Evolutionary conservation across 495 filamentous ascomycete species (phyloP).

Genomic region (Filosporella fistucella): DNA sequence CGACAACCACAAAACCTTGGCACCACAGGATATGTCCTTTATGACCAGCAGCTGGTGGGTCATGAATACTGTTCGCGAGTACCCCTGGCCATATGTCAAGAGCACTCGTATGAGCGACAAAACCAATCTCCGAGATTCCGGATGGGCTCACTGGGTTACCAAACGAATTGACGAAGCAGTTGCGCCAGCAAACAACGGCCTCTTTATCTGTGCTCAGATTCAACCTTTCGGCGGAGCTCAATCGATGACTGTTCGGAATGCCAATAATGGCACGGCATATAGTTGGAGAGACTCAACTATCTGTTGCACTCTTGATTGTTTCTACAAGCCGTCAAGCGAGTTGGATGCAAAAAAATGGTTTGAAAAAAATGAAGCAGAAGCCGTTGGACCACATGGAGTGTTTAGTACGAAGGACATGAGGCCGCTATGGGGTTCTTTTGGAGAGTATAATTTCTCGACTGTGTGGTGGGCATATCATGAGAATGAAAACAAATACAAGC

Average conservation of each 20-base stretch:
- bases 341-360: constrained; percentile 35
- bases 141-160: constrained; percentile 31
- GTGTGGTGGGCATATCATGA: constrained; percentile 34
- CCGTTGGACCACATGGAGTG: constrained; percentile 27
- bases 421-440: constrained; percentile 35
- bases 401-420: constrained; percentile 34
- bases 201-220: constrained; percentile 33
- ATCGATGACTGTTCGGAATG: no score
- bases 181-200: constrained; percentile 28
- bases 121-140: constrained; percentile 27
- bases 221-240: constrained; percentile 35
- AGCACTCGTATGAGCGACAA: constrained; percentile 32
- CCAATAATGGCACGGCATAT: constrained; percentile 34
- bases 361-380: constrained; percentile 29
- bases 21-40: not conserved
- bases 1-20: not conserved
- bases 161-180: constrained; percentile 28
- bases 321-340: no score
- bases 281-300: constrained; percentile 37
- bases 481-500: constrained; percentile 33
- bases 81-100: constrained; percentile 36
- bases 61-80: constrained; percentile 25
- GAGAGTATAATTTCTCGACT: constrained; percentile 29
- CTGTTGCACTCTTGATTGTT: constrained; percentile 29
- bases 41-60: constrained; percentile 11